These are phyloP conservation scores for Ceratocystis ficicola DNA, from an alignment of 2,329 filamentous ascomycete species.

Conservation along the genomic window DNA sequence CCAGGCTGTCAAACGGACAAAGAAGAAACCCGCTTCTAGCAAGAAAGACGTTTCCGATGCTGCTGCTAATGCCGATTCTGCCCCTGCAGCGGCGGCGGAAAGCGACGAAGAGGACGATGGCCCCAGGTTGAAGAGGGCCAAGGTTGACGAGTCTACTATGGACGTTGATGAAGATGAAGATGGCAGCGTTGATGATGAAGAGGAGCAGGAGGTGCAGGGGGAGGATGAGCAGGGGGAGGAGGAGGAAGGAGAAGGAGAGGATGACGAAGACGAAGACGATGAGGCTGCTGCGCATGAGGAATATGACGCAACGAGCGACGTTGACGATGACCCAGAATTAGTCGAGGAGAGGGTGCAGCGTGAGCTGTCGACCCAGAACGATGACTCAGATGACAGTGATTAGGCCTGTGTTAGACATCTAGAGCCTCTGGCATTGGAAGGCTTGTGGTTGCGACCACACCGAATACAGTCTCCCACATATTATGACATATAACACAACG, in stretches of 20 bases:
- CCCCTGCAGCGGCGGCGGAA: constrained; percentile 27
- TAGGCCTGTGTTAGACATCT: constrained; percentile 26
- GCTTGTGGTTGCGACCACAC: no score
- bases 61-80: constrained; percentile 30
- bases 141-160: constrained; percentile 33
- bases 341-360: constrained; percentile 42
- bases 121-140: constrained; percentile 33
- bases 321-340: constrained; percentile 34
- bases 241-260: constrained; percentile 30
- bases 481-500: not conserved
- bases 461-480: not conserved
- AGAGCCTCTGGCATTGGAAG: not conserved
- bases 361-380: constrained; percentile 44
- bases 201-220: constrained; percentile 32
- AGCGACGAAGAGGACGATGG: constrained; percentile 30
- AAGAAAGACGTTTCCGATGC: constrained; percentile 43
- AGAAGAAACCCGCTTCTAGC: constrained; percentile 56
- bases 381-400: constrained; percentile 48
- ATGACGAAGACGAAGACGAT: constrained; percentile 33
- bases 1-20: constrained; percentile 62
- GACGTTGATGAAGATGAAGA: constrained; percentile 30
- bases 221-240: constrained; percentile 31
- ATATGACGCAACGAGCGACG: constrained; percentile 29
- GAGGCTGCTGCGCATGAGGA: constrained; percentile 26
- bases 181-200: constrained; percentile 39